Evolutionary conservation across 768 basidiomycete genomes (phyloP), one percentile per base, ranked within the genome.

Genomic region (Lentinula boryana): DNA sequence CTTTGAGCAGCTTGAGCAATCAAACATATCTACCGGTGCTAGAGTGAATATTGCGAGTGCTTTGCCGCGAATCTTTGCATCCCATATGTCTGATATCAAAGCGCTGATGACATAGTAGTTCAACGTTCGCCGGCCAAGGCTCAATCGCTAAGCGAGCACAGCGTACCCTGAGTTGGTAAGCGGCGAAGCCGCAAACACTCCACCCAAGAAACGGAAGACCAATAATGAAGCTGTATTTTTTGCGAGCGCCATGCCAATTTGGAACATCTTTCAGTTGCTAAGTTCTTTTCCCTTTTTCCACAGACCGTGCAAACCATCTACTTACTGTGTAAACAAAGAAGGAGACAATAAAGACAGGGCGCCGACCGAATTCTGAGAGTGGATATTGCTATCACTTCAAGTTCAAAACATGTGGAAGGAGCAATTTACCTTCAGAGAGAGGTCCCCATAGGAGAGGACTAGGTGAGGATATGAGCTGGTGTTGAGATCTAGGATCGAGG

Each of bases 171-270:
- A 80, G 72, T 89, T 89, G 5, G 88, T 81, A 49, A 89, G 66
- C 1, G 89, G 89, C 32, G 84, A 80, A 16, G 86, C 81, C 18
- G 88, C 88, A 64, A 88, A 90, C 1, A 76, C 74, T 12, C 90
- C 89, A 1, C 84, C 81, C n/a, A 91, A 68, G 68, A 91, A 87
- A 21, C 91, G 82, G 64, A 88, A 84, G 16, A 87, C 66, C 12
- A 93, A 75, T n/a, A 92, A 69, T 4, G 85, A 81, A 6, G 76
- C 78, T 1, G 83, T 83, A 69, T 88, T 90, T 41, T 76, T 72
- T 0, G 86, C 75, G 3, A 89, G 73, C 0, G 89, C 88, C 41
- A 79, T 79, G 32, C 81, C 89, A 31, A 88, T 68, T 74, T 85
- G 84, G 67, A 88, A 88, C 43, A 76, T 71, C 84, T 84, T 43